Evolutionary conservation across 176 grass and related monocot genomes (phyloP).

Genomic region (Rhipidocladum racemiflorum): DNA sequence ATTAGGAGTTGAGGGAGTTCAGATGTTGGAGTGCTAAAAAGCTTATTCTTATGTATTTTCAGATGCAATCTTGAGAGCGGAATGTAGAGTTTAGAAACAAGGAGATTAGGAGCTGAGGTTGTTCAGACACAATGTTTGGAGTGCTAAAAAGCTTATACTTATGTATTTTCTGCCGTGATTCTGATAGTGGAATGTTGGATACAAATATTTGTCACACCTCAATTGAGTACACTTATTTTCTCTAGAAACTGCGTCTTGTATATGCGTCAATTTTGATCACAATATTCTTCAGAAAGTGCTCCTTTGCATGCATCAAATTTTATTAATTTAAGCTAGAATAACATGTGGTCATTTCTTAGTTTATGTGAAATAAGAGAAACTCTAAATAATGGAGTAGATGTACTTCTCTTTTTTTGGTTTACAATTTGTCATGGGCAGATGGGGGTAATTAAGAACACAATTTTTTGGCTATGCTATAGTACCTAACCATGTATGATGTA

Average conservation of each 20-base stretch:
- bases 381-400: not conserved
- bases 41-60: not conserved
- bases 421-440: not conserved
- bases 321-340: not conserved
- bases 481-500: not conserved
- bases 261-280: not conserved
- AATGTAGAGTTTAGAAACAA: not conserved
- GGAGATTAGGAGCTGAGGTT: not conserved
- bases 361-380: not conserved
- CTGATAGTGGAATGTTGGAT: not conserved
- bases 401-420: not conserved
- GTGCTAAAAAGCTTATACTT: not conserved
- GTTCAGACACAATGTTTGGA: not conserved
- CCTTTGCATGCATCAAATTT: not conserved
- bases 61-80: not conserved
- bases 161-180: constrained; percentile 3
- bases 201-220: not conserved
- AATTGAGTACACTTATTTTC: not conserved
- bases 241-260: not conserved
- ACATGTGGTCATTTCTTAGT: not conserved
- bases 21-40: not conserved
- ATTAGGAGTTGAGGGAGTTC: not conserved
- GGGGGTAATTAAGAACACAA: not conserved
- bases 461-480: not conserved
- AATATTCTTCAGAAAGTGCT: not conserved